These are phyloP conservation scores for Paspalum notatum DNA, from an alignment of 176 grass and related monocot species.

Conservation along the genomic window DNA sequence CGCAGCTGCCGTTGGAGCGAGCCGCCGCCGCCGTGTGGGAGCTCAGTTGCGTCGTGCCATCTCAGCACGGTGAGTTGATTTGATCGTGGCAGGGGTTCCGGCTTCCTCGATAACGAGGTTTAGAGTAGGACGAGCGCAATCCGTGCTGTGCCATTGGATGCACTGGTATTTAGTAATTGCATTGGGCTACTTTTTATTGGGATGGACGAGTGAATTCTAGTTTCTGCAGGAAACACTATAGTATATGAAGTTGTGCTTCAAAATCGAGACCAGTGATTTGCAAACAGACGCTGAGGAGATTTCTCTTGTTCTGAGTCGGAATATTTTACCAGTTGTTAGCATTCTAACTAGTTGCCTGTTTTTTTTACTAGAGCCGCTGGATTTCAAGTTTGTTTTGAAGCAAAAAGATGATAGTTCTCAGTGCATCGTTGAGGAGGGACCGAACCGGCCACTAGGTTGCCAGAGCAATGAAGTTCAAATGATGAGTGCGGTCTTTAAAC, in stretches of 20 bases:
- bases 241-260: neutral
- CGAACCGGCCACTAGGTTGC: constrained; percentile 52
- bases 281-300: neutral
- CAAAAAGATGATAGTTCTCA: constrained; percentile 46
- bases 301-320: neutral
- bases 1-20: constrained; percentile 76
- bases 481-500: constrained; percentile 65
- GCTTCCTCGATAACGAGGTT: neutral
- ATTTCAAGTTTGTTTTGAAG: constrained; percentile 91
- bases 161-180: neutral
- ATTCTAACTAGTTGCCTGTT: constrained; percentile 26
- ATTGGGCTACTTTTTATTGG: neutral
- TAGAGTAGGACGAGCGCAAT: neutral
- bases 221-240: constrained; percentile 14
- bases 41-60: constrained; percentile 80
- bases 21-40: constrained; percentile 73
- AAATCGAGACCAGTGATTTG: neutral
- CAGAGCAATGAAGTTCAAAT: constrained; percentile 53
- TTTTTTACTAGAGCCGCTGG: constrained; percentile 61
- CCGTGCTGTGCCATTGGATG: neutral
- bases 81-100: neutral
- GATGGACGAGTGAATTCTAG: constrained; percentile 2
- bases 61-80: constrained; percentile 62
- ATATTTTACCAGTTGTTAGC: constrained; percentile 10
- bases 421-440: constrained; percentile 86